Conservation (phyloP, 2,329 filamentous ascomycete genomes). For the Hymenoscyphus scutula region DNA sequence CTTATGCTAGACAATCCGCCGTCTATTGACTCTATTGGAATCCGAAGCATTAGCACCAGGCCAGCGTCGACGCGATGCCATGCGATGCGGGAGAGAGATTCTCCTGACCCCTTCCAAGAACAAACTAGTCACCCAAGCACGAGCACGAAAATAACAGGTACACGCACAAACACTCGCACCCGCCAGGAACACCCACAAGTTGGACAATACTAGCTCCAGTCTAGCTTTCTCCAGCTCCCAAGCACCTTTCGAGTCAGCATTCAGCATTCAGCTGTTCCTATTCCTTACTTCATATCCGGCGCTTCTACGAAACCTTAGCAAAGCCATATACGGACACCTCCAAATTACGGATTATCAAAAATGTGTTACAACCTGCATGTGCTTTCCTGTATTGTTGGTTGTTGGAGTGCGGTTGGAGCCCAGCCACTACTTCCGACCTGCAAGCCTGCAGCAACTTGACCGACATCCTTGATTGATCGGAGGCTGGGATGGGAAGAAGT, state of each 20-base stretch:
- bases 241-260: neutral
- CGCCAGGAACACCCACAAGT: neutral
- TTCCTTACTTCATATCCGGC: neutral
- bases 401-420: neutral
- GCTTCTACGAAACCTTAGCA: neutral
- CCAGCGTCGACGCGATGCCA: neutral
- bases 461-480: conserved; percentile 10
- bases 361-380: neutral
- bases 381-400: neutral
- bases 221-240: no score
- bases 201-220: neutral
- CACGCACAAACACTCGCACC: neutral
- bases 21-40: neutral
- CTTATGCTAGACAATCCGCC: neutral
- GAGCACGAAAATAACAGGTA: neutral
- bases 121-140: neutral
- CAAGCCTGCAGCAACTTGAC: neutral
- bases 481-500: conserved; percentile 11
- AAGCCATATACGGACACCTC: neutral
- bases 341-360: neutral
- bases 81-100: neutral
- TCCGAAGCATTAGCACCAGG: neutral
- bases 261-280: neutral
- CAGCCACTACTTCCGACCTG: neutral
- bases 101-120: neutral